These are phyloP conservation scores for Phytophthora citrophthora DNA, from an alignment of 352 stramenopile genomes.

Conservation along the genomic window DNA sequence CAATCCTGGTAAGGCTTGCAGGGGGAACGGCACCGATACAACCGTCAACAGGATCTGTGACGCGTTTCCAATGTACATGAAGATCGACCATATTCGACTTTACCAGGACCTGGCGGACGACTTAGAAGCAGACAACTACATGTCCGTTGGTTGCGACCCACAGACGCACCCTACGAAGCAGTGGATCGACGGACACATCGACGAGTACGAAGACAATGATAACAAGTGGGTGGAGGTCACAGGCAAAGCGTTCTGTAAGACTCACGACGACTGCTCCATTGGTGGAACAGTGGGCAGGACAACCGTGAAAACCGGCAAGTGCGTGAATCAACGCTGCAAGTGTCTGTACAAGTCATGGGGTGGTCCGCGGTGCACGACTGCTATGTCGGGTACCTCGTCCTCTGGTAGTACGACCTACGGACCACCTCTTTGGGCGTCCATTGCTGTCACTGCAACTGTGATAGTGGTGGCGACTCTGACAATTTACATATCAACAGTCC, in stretches of 20 bases:
- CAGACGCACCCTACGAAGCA: slow-evolving; percentile 53
- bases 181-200: slow-evolving; percentile 65
- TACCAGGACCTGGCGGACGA: slow-evolving; percentile 73
- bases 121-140: slow-evolving; percentile 48
- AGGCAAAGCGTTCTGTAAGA: slow-evolving; percentile 49
- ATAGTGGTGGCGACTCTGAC: slow-evolving; percentile 3
- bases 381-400: slow-evolving; percentile 10
- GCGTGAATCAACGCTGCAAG: slow-evolving; percentile 50
- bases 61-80: slow-evolving; percentile 59
- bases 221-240: slow-evolving; percentile 49
- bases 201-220: slow-evolving; percentile 61
- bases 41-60: slow-evolving; percentile 60
- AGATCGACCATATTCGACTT: slow-evolving; percentile 53
- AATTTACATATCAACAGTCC: slow-evolving; percentile 20
- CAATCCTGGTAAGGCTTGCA: slow-evolving; percentile 24
- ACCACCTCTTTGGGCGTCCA: slow-evolving; percentile 17
- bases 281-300: slow-evolving; percentile 28
- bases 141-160: slow-evolving; percentile 61
- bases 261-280: slow-evolving; percentile 60
- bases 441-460: slow-evolving; percentile 10
- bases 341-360: slow-evolving; percentile 59
- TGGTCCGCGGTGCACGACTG: slow-evolving; percentile 25
- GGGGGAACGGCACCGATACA: slow-evolving; percentile 34
- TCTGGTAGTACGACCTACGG: slow-evolving; percentile 20
- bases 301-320: slow-evolving; percentile 44